These are phyloP conservation scores for Epichloe uncinata DNA, from an alignment of 2,329 filamentous ascomycete genomes.

Conservation along the genomic window DNA sequence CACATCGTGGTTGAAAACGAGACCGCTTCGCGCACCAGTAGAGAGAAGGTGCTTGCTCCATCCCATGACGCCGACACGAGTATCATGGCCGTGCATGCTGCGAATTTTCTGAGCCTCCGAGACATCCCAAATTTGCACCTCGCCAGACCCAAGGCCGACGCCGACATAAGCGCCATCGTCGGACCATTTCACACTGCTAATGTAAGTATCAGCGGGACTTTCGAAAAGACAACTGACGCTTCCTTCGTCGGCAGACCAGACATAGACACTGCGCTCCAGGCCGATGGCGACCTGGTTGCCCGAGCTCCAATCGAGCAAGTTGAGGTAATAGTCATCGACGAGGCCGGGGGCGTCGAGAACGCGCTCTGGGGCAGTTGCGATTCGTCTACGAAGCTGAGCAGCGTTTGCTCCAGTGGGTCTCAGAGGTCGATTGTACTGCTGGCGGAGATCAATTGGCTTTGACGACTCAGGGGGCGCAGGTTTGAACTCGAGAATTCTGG, in stretches of 20 bases:
- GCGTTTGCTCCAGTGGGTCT: constrained; percentile 61
- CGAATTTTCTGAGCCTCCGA: constrained; percentile 90
- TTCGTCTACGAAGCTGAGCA: constrained; percentile 80
- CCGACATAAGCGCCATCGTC: constrained; percentile 93
- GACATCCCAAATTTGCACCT: constrained; percentile 99
- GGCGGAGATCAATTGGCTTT: constrained; percentile 92
- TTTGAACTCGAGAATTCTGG: constrained; percentile 96
- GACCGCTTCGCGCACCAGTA: constrained; percentile 83
- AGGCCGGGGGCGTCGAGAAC: constrained; percentile 92
- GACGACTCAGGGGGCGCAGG: constrained; percentile 96
- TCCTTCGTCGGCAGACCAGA: constrained; percentile 94
- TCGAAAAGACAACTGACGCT: constrained; percentile 81
- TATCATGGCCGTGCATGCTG: constrained; percentile 97
- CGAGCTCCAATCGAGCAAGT: constrained; percentile 95
- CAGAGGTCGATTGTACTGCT: constrained; percentile 94
- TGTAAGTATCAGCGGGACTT: constrained; percentile 79
- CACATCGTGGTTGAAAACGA: constrained; percentile 98
- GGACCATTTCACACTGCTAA: constrained; percentile 98
- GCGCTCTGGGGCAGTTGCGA: constrained; percentile 88
- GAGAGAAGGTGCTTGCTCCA: constrained; percentile 99
- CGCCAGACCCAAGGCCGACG: constrained; percentile 85
- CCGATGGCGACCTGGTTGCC: constrained; percentile 97
- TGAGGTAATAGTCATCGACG: constrained; percentile 98
- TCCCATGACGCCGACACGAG: constrained; percentile 92
- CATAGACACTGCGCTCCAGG: constrained; percentile 90